phyloP scores from a whole-genome alignment of 75 land plant genomes.

The Selaginella tamariscina region DNA sequence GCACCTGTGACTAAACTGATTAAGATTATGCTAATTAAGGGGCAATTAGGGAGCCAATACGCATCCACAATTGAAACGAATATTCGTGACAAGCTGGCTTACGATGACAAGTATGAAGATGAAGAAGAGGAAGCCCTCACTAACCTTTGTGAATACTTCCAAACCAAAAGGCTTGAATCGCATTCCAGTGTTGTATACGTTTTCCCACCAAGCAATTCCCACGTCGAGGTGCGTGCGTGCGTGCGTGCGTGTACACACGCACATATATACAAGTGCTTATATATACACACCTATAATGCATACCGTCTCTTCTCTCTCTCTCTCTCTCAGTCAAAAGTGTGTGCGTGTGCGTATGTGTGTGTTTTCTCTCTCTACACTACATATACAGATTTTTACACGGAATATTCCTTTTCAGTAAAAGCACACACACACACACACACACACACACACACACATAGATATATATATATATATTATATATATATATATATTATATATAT shows the following conservation, averaged over 20 bases:
- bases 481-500: not conserved
- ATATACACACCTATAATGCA: not conserved
- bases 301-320: not conserved
- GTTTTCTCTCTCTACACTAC: not conserved
- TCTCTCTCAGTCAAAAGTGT: not conserved
- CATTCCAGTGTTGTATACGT: slow-evolving; percentile 25
- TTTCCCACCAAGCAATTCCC: not conserved
- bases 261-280: not conserved
- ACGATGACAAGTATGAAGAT: slow-evolving; percentile 74
- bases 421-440: too few relatives aligned
- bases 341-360: not conserved
- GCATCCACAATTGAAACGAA: slow-evolving; percentile 63
- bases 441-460: too few relatives aligned
- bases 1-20: slow-evolving; percentile 66
- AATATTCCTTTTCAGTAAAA: too few relatives aligned
- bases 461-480: too few relatives aligned
- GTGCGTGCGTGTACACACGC: not conserved
- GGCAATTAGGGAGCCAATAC: slow-evolving; percentile 75
- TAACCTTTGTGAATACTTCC: slow-evolving; percentile 61
- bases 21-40: slow-evolving; percentile 69
- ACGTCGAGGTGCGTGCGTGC: not conserved
- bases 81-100: slow-evolving; percentile 71
- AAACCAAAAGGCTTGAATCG: slow-evolving; percentile 45
- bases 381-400: not conserved
- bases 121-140: slow-evolving; percentile 76